Base-by-base conservation (phyloP, 345 rosid genomes). In the Gossypium stocksii region DNA sequence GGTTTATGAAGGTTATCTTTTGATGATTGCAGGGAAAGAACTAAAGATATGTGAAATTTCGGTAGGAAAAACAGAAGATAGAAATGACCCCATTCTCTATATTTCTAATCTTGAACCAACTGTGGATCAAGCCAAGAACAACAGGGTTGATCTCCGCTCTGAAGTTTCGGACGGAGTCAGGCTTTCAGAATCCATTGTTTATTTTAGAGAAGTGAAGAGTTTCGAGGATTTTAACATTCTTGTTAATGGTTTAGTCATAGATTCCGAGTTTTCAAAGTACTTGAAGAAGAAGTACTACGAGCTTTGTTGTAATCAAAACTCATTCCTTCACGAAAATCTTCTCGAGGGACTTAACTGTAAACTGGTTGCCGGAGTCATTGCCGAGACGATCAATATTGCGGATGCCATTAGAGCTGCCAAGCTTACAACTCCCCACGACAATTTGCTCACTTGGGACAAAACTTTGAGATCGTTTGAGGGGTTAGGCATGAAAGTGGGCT, bases 361-460 rank as follows among this genome's bases (percentile, higher is more conserved):
- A 45, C 65, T 84, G 52, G 71, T 34, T 19, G 77, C 74, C 6
- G 89, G 84, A 63, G 76, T 82, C 49, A 78, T 81, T 34, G 20
- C 73, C 0, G 73, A 70, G 76, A 77, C 73, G 20, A 71, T 82
- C 9, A 73, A 76, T 73, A 82, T 79, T 17, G 83, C 85, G 1
- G 85, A 83, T 74, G 85, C 87, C 44, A 83, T 84, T 43, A 81
- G 83, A 79, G 84, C 80, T 48, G 80, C 82, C 79, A 78, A 74
- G 66, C 20, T 81, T 52, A 70, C 77, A 8, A 56, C 85, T 0
- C 54, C 77, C 4, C 60, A 3, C 7, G 71, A 71, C 9, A 45
- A 72, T 61, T 83, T 77, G 57, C 61, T 48, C 2, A 52, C 52
- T 15, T 84, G 88, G 86, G 77, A 74, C 68, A 74, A 70, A 73